Conservation (phyloP, 768 basidiomycete genomes). For the Tricholoma furcatifolium region DNA sequence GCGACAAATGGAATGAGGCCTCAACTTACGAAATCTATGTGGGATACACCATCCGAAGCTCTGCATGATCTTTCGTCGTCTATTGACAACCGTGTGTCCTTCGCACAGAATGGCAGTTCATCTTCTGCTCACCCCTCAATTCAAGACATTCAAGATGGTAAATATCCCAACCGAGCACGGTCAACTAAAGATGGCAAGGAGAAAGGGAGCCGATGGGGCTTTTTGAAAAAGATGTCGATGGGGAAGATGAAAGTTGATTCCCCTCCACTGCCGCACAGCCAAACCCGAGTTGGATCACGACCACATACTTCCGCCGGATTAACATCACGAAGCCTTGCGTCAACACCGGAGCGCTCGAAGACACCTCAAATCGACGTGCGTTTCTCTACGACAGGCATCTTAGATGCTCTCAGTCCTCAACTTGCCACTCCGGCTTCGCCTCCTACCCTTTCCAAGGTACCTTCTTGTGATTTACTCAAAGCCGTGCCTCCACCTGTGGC, state of each 20-base stretch:
- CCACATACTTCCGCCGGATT: constrained; percentile 32
- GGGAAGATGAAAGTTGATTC: constrained; percentile 79
- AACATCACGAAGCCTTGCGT: constrained; percentile 21
- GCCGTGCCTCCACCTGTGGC: constrained; percentile 19
- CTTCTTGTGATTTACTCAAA: constrained; percentile 27
- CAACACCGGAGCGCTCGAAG: constrained; percentile 34
- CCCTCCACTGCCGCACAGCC: constrained; percentile 39
- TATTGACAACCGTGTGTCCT: constrained; percentile 17
- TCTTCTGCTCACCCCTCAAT: constrained; percentile 15
- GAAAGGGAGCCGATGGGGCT: constrained; percentile 85
- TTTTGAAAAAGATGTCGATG: constrained; percentile 99
- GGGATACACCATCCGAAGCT: constrained; percentile 48
- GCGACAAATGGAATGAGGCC: constrained; percentile 34
- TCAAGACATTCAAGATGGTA: constrained; percentile 20
- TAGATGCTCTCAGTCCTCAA: constrained; percentile 45
- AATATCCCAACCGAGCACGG: constrained; percentile 20
- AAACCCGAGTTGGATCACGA: constrained; percentile 27
- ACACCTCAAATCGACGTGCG: constrained; percentile 68
- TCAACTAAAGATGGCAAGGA: constrained; percentile 44
- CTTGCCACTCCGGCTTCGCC: constrained; percentile 29
- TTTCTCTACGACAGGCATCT: constrained; percentile 66
- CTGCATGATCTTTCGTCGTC: constrained; percentile 13
- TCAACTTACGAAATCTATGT: constrained; percentile 44
- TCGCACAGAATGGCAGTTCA: constrained; percentile 11
- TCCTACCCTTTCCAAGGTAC: constrained; percentile 21